Percentiles rank a stretch among this genome's conserved stretches.
Conservation (phyloP, 805 yeast genomes). For the Lipomyces orientalis region DNA sequence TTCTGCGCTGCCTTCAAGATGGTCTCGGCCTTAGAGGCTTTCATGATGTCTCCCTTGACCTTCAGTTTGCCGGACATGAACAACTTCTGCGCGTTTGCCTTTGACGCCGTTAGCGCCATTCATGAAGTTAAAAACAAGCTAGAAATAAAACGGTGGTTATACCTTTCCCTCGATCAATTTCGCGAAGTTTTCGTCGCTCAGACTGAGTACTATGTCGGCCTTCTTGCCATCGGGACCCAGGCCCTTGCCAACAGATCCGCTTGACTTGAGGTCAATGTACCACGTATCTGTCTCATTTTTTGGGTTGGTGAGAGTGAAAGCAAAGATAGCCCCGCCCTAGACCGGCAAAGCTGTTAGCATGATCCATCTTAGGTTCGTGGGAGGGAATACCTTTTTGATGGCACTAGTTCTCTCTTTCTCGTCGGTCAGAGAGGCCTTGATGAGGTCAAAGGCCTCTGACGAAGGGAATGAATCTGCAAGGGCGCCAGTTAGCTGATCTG, state of each 20-base stretch:
- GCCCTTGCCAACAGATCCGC: conserved; percentile 58
- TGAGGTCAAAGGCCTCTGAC: conserved; percentile 48
- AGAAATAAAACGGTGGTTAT: background rate
- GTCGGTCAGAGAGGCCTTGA: conserved; percentile 44
- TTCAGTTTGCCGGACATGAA: conserved; percentile 84
- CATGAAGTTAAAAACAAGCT: background rate
- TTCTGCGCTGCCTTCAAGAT: conserved; percentile 38
- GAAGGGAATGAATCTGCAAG: conserved; percentile 45
- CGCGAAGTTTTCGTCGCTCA: conserved; percentile 71
- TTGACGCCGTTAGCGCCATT: background rate
- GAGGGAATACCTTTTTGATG: conserved; percentile 42
- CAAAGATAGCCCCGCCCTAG: conserved; percentile 64
- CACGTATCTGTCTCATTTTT: conserved; percentile 65
- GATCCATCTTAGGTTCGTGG: background rate
- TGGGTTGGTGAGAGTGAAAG: conserved; percentile 69
- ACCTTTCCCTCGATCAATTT: conserved; percentile 72
- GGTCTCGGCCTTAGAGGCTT: conserved; percentile 62
- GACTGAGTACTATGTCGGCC: conserved; percentile 68
- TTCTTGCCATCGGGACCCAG: conserved; percentile 48
- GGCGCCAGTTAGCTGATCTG: background rate
- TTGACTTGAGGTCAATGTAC: conserved; percentile 69
- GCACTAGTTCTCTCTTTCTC: conserved; percentile 44
- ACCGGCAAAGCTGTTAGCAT: background rate
- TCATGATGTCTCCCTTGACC: conserved; percentile 89
- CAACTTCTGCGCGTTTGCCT: conserved; percentile 78